Conservation (phyloP, 768 basidiomycete species). For the Coprinellus micaceus region DNA sequence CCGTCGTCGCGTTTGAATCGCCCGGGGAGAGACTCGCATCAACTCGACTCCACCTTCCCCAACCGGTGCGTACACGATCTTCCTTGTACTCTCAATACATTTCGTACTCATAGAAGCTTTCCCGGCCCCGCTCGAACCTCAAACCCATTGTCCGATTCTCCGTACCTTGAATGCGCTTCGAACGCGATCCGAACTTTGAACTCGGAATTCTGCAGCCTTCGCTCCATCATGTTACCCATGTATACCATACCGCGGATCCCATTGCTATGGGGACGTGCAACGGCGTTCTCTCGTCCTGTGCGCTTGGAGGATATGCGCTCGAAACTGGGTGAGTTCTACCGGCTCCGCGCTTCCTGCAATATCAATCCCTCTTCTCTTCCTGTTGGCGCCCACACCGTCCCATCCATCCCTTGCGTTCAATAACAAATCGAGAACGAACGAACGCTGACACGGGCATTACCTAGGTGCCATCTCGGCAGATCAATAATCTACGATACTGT, state of each 20-base stretch:
- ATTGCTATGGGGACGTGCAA: slow-evolving; percentile 89
- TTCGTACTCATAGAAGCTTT: not conserved
- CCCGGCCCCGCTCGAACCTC: not conserved
- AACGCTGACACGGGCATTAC: slow-evolving; percentile 2
- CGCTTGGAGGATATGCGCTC: slow-evolving; percentile 85
- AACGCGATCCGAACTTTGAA: not conserved
- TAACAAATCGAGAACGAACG: too few species aligned
- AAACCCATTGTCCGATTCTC: too few species aligned
- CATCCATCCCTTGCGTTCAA: not conserved
- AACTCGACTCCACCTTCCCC: slow-evolving; percentile 76
- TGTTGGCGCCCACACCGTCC: too few species aligned
- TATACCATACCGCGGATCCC: slow-evolving; percentile 94
- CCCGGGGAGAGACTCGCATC: slow-evolving; percentile 86
- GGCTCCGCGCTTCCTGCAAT: too few species aligned
- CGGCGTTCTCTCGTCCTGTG: slow-evolving; percentile 76
- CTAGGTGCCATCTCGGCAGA: slow-evolving; percentile 80
- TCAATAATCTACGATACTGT: slow-evolving; percentile 92
- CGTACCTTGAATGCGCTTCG: too few species aligned
- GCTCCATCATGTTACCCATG: slow-evolving; percentile 77
- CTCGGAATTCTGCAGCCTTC: slow-evolving; percentile 48
- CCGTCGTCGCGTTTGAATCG: slow-evolving; percentile 84
- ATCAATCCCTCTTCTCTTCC: too few species aligned
- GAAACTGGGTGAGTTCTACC: slow-evolving; percentile 60
- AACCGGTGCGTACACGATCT: slow-evolving; percentile 52
- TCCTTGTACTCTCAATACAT: not conserved